phyloP scores from a whole-genome alignment of 139 green algal genomes.

The Tetradesmus lagerheimii region DNA sequence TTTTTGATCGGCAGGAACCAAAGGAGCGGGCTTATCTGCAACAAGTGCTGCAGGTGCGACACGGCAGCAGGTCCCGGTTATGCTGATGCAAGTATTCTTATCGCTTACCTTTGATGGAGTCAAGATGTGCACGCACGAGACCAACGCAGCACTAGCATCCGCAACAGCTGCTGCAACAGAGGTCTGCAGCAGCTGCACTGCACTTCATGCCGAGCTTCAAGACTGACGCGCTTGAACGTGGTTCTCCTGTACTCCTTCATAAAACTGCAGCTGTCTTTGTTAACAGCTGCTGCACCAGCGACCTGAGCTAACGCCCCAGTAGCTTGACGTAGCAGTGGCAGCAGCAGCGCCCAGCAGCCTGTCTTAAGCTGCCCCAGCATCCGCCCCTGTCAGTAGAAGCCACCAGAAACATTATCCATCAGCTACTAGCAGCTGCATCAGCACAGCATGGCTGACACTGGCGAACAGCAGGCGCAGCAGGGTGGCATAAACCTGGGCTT shows the following conservation, averaged over 20 bases:
- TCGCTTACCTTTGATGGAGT: no score
- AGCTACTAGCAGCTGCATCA: not conserved
- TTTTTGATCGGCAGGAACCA: not conserved
- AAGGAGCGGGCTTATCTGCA: not conserved
- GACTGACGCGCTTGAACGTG: not conserved
- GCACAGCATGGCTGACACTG: not conserved
- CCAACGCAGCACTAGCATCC: not conserved
- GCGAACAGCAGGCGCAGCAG: slow-evolving; percentile 14
- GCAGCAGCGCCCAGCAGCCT: no score
- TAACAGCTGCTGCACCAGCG: not conserved
- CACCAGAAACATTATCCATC: no score
- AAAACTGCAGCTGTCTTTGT: not conserved
- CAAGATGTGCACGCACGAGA: no score
- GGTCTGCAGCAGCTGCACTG: not conserved
- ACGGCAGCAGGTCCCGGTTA: not conserved
- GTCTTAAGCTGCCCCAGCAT: no score
- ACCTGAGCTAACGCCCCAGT: no score
- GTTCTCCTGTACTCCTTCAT: not conserved
- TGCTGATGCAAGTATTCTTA: no score
- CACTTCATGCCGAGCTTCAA: not conserved
- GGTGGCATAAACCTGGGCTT: slow-evolving; percentile 11
- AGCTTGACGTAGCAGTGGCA: no score
- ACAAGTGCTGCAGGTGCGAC: not conserved
- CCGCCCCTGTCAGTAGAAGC: no score
- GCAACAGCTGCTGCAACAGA: not conserved